These are phyloP conservation scores for Pseudogymnoascus sp. DNA, from an alignment of 2,329 filamentous ascomycete species.

Conservation along the genomic window DNA sequence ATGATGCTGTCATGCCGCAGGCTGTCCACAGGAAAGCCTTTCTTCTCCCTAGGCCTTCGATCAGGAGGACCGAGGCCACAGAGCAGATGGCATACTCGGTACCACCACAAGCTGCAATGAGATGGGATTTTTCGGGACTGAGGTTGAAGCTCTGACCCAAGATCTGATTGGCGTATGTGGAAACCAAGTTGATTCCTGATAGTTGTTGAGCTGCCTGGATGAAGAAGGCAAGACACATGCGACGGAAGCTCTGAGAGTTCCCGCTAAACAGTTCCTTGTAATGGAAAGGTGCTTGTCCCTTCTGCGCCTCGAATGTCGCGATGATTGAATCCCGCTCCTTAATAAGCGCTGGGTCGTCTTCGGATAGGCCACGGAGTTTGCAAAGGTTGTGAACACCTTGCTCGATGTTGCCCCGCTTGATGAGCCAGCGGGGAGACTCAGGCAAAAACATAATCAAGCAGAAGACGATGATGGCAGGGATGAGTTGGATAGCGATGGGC, in stretches of 20 bases:
- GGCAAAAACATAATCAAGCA: slow-evolving; percentile 40
- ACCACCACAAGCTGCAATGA: slow-evolving; percentile 42
- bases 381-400: slow-evolving; percentile 47
- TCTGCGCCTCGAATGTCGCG: slow-evolving; percentile 48
- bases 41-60: slow-evolving; percentile 51
- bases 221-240: slow-evolving; percentile 38
- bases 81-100: slow-evolving; percentile 31
- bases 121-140: slow-evolving; percentile 37
- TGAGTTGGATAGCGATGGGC: slow-evolving; percentile 43
- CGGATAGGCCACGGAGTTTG: slow-evolving; percentile 41
- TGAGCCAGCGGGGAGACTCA: slow-evolving; percentile 47
- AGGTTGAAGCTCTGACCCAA: slow-evolving; percentile 21
- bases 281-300: slow-evolving; percentile 12
- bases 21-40: slow-evolving; percentile 62
- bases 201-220: slow-evolving; percentile 14
- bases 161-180: background rate
- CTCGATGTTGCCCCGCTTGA: slow-evolving; percentile 45
- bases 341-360: background rate
- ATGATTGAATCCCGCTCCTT: slow-evolving; percentile 31
- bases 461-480: slow-evolving; percentile 41
- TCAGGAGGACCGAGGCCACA: slow-evolving; percentile 24
- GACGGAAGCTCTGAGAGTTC: slow-evolving; percentile 35
- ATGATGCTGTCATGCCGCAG: slow-evolving; percentile 46
- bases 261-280: slow-evolving; percentile 29
- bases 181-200: background rate